Evolutionary conservation across 768 basidiomycete species (phyloP).

Genomic region (Russula griseocarnosa): DNA sequence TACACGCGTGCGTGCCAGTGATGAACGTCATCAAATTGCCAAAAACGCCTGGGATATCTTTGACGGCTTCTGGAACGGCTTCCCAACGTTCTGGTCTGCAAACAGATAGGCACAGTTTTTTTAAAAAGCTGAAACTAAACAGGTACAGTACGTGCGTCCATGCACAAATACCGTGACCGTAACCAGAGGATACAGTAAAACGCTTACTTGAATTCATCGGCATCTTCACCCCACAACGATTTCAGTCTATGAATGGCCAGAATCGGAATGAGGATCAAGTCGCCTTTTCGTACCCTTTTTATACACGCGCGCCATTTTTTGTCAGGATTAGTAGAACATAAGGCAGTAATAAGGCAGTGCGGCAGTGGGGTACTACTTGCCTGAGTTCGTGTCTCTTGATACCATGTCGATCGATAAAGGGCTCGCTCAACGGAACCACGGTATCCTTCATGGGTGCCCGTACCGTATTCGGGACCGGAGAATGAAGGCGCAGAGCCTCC

Average conservation of each 20-base stretch:
- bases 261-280: slow-evolving; percentile 21
- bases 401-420: slow-evolving; percentile 28
- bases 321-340: background rate
- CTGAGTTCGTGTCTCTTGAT: slow-evolving; percentile 21
- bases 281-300: slow-evolving; percentile 19
- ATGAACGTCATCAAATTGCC: slow-evolving; percentile 25
- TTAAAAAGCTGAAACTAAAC: background rate
- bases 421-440: slow-evolving; percentile 23
- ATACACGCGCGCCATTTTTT: background rate
- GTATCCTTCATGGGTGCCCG: slow-evolving; percentile 25
- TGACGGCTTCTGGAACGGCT: slow-evolving; percentile 14
- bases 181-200: slow-evolving; percentile 1
- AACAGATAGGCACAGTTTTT: too few species aligned
- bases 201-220: slow-evolving; percentile 31
- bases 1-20: slow-evolving; percentile 26
- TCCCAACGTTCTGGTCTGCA: slow-evolving; percentile 30
- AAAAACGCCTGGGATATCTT: slow-evolving; percentile 21
- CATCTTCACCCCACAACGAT: slow-evolving; percentile 28
- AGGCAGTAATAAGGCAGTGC: too few species aligned
- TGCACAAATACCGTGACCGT: background rate
- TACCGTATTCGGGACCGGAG: slow-evolving; percentile 24
- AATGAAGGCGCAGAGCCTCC: slow-evolving; percentile 23
- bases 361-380: slow-evolving; percentile 8
- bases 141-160: background rate
- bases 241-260: slow-evolving; percentile 20